Base-by-base conservation (phyloP, 768 basidiomycete species). In the Rhizopogon salebrosus region DNA sequence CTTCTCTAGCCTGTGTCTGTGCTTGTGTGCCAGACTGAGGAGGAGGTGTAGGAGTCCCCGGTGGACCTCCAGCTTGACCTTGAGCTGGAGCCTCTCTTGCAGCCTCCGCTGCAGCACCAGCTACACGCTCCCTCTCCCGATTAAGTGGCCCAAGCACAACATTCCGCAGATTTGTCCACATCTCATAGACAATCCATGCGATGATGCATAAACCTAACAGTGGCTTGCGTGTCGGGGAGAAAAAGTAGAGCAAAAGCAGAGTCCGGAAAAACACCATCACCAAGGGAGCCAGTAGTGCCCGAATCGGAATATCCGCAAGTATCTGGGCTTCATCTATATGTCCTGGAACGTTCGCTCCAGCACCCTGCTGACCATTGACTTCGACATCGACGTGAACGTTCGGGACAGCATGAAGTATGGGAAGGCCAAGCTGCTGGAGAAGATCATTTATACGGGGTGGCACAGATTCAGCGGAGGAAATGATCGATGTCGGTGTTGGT, bases 181-280 rank as follows among this genome's bases (percentile, higher is more conserved):
- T 81, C 65, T 90, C 88, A 63, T 87, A 90, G 23, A 85, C 51
- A 65, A 87, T 80, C 85, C 85, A 89, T 2, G 74, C 79, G 22
- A 83, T 68, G 27, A 90, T 75, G 52, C 89, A 69, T 36, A 87
- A 57, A 34, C 82, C 85, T 54, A 89, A 78, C 18, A 89, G 63
- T 5, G 88, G 88, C 51, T 87, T 86, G 57, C 84, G 76, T 6
- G 84, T 77, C 0, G 88, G 88, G 4, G 84, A 83, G 60, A 90
- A 83, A 65, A 90, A 88, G 66, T 89, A 90, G 3, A 90, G 73
- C 26, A 90, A 71, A 11, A 90, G 73, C 11, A 80, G 59, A 3
- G 84, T 87, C 49, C 88, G 83, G 60, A 89, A 73, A 6, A 80
- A 52, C n/a, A 89, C 75, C 76, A 89, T 78, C 50, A 84, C 59